Evolutionary conservation across 345 rosid species (phyloP).

Genomic region (Melastoma malabathricum): DNA sequence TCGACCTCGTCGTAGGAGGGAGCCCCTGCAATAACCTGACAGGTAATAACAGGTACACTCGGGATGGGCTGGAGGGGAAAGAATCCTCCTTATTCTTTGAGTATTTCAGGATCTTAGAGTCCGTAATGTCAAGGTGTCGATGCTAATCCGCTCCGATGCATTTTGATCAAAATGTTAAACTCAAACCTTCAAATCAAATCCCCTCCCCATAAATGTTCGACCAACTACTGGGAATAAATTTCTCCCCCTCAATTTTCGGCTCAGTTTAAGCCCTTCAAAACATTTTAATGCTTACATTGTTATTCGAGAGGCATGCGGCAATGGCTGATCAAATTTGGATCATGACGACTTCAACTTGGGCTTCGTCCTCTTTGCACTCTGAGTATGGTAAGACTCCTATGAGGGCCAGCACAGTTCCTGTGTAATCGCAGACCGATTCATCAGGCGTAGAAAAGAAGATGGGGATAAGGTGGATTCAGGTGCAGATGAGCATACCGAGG

Average conservation of each 20-base stretch:
- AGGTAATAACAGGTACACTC: slow-evolving; percentile 59
- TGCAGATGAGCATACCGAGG: slow-evolving; percentile 24
- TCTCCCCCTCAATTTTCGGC: too few relatives aligned
- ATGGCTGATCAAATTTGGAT: background rate
- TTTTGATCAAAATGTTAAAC: too few relatives aligned
- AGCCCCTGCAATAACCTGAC: slow-evolving; percentile 90
- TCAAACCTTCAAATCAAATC: too few relatives aligned
- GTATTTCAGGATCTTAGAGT: slow-evolving; percentile 49
- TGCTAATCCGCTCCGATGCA: background rate
- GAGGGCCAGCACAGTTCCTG: slow-evolving; percentile 75
- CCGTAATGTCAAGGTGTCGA: slow-evolving; percentile 12
- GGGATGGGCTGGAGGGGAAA: slow-evolving; percentile 78
- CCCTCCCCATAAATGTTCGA: too few relatives aligned
- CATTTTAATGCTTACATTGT: too few relatives aligned
- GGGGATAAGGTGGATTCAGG: background rate
- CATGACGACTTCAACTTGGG: slow-evolving; percentile 28
- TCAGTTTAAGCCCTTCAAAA: too few relatives aligned
- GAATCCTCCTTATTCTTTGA: slow-evolving; percentile 73
- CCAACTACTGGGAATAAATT: too few relatives aligned
- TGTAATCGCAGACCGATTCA: background rate
- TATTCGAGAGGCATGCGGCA: too few relatives aligned
- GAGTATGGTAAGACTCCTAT: slow-evolving; percentile 68
- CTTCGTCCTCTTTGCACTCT: slow-evolving; percentile 32
- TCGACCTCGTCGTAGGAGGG: slow-evolving; percentile 83
- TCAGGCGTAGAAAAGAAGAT: too few relatives aligned